Conservation (phyloP, 805 yeast genomes). For the Starmera caribaea region DNA sequence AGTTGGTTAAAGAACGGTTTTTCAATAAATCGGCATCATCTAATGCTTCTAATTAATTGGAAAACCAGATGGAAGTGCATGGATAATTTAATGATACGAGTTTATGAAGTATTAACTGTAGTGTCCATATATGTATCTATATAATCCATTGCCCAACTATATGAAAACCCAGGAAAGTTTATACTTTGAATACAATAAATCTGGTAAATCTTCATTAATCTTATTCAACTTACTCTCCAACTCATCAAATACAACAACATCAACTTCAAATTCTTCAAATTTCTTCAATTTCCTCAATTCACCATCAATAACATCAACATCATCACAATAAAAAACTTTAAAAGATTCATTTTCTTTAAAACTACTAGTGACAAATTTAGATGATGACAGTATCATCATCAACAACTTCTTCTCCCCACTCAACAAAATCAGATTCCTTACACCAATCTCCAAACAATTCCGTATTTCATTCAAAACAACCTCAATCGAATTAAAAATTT, state of each 20-base stretch:
- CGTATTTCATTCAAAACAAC: no score
- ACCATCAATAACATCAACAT: constrained; percentile 16
- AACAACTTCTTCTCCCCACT: no score
- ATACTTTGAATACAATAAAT: no score
- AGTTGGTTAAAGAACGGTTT: constrained; percentile 32
- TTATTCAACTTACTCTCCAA: constrained; percentile 21
- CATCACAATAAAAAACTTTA: constrained; percentile 35
- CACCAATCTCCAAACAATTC: no score
- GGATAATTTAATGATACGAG: neutral
- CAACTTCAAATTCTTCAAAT: constrained; percentile 22
- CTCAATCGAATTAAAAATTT: no score
- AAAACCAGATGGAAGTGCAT: neutral
- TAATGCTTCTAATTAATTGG: neutral
- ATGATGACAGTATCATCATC: no score
- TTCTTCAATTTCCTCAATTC: constrained; percentile 6
- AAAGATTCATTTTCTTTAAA: constrained; percentile 18
- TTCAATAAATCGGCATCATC: neutral
- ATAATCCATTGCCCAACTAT: no score
- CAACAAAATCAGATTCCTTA: no score
- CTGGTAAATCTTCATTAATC: constrained; percentile 28
- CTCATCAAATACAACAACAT: constrained; percentile 24
- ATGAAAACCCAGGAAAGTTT: no score
- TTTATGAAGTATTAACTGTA: neutral
- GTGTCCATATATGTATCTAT: neutral
- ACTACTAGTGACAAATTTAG: no score